Conservation (phyloP, 768 basidiomycete genomes). For the Mrakia frigida region DNA sequence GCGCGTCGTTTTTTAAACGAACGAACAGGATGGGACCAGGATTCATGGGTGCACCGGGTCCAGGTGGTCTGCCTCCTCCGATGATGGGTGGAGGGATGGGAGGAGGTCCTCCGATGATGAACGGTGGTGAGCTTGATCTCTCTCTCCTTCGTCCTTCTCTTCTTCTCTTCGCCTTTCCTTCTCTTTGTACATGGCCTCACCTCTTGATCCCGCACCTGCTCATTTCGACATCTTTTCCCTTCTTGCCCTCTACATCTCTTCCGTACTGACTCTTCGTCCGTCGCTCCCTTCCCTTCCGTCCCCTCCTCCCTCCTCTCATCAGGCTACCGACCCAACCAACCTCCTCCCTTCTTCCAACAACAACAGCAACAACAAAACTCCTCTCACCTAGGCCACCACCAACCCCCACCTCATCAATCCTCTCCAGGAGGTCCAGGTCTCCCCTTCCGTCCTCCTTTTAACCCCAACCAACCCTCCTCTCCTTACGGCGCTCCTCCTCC, state of each 20-base stretch:
- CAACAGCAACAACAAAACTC: neutral
- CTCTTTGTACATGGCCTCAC: neutral
- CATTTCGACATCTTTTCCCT: neutral
- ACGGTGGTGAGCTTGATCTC: slow-evolving; percentile 1
- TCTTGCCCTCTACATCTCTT: neutral
- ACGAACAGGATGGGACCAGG: neutral
- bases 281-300: neutral
- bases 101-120: slow-evolving; percentile 5
- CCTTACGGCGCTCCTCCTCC: slow-evolving; percentile 14
- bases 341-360: neutral
- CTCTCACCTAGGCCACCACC: slow-evolving; percentile 1
- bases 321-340: slow-evolving; percentile 9
- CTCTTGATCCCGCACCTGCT: neutral
- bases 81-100: neutral
- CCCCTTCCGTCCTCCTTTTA: neutral
- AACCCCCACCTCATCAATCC: neutral
- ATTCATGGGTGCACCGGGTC: slow-evolving; percentile 12
- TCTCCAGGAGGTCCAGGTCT: neutral
- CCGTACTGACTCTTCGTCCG: neutral
- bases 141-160: too few species aligned
- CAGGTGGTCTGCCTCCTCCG: slow-evolving; percentile 9
- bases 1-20: neutral
- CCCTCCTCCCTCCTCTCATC: neutral
- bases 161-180: neutral
- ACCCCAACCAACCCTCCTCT: neutral